phyloP scores from a whole-genome alignment of 805 yeast species.

The Zygosaccharomyces rouxii region DNA sequence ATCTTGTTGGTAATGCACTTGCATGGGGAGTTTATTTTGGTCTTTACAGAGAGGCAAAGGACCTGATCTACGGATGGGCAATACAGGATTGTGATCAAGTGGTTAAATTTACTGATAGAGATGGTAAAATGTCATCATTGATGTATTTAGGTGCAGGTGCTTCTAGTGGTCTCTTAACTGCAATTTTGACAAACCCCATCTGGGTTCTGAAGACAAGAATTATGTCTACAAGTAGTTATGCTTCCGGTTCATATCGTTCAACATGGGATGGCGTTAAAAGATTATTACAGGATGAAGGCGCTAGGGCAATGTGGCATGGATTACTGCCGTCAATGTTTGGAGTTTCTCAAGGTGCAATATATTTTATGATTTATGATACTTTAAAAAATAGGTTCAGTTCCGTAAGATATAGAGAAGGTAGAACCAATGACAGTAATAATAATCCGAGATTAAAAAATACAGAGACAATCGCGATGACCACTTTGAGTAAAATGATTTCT shows the following conservation, averaged over 20 bases:
- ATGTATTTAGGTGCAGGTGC: constrained; percentile 54
- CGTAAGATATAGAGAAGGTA: constrained; percentile 8
- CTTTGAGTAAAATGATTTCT: constrained; percentile 63
- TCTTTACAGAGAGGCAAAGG: constrained; percentile 62
- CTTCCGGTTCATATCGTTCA: constrained; percentile 43
- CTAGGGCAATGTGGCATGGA: constrained; percentile 66
- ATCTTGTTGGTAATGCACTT: constrained; percentile 72
- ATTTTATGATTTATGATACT: constrained; percentile 80
- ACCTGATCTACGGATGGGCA: constrained; percentile 24
- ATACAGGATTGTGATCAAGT: background rate
- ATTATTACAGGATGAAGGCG: constrained; percentile 53
- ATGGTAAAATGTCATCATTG: constrained; percentile 30
- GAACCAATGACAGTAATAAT: constrained; percentile 7
- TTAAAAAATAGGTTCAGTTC: constrained; percentile 45
- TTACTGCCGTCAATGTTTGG: constrained; percentile 69
- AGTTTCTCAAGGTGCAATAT: constrained; percentile 85
- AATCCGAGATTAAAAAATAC: constrained; percentile 39
- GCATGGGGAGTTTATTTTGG: constrained; percentile 91
- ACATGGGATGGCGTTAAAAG: constrained; percentile 49
- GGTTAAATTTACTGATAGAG: constrained; percentile 12
- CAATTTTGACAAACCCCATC: constrained; percentile 80
- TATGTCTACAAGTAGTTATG: constrained; percentile 43
- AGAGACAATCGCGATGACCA: constrained; percentile 64
- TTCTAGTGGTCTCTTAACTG: constrained; percentile 70
- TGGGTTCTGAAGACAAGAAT: constrained; percentile 95